Percentiles rank a stretch among this genome's conserved stretches.
phyloP scores from a whole-genome alignment of 208 protist species.

The Lotmaria passim region DNA sequence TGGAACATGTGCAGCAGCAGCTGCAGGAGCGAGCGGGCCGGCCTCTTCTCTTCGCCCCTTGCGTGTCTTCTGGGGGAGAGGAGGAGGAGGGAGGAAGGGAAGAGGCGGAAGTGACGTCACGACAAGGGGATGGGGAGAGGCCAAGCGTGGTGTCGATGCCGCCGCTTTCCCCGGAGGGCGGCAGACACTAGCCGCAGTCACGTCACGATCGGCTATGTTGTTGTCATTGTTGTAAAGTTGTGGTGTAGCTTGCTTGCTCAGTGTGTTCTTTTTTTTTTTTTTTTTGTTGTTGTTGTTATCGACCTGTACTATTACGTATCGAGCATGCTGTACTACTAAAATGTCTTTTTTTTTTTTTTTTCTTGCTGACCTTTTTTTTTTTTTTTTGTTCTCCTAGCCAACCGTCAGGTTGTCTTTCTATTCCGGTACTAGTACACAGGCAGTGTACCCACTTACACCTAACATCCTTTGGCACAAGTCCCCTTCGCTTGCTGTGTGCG shows the following conservation, averaged over 20 bases:
- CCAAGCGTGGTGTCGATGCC: not conserved
- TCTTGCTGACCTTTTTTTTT: too few species aligned
- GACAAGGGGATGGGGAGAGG: not conserved
- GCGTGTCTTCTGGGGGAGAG: slow-evolving; percentile 29
- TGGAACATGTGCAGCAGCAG: slow-evolving; percentile 33
- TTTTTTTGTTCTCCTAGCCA: too few species aligned
- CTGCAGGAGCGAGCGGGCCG: not conserved
- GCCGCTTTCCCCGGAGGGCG: not conserved
- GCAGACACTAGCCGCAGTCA: not conserved
- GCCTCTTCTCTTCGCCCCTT: slow-evolving; percentile 14
- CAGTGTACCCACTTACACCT: too few species aligned
- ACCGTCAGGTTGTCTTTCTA: too few species aligned
- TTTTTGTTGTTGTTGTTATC: not conserved
- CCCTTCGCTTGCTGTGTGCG: too few species aligned
- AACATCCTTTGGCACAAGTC: too few species aligned
- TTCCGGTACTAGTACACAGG: too few species aligned
- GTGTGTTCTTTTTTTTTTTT: too few species aligned
- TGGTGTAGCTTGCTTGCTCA: not conserved
- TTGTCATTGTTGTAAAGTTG: not conserved
- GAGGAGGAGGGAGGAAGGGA: not conserved
- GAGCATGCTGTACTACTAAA: too few species aligned
- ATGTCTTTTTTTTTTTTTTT: too few species aligned
- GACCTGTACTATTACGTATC: too few species aligned
- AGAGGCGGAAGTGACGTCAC: not conserved
- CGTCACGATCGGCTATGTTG: not conserved